Evolutionary conservation across 1,284 basidiomycete genomes (phyloP).

Genomic region (Butyriboletus appendiculatus): DNA sequence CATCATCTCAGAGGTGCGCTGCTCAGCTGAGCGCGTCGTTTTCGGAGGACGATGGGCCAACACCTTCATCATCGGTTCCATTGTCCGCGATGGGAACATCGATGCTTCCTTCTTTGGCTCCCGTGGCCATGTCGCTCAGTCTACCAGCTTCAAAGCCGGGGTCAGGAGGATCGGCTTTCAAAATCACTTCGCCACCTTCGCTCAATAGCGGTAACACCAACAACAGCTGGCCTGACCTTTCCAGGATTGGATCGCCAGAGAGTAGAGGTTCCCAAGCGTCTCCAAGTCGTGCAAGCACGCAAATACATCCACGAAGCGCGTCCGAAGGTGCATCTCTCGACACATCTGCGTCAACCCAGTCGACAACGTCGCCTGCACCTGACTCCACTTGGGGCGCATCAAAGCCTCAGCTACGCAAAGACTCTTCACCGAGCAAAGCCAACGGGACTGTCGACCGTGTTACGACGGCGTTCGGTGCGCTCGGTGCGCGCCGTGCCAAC

Average conservation of each 20-base stretch:
- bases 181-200: constrained; percentile 10
- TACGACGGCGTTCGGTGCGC: constrained; percentile 27
- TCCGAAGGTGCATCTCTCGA: constrained; percentile 8
- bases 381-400: constrained; percentile 18
- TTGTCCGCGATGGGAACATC: constrained; percentile 3
- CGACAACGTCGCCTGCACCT: constrained; percentile 12
- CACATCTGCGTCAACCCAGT: constrained; percentile 11
- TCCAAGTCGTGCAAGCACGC: constrained; percentile 4
- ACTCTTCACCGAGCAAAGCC: constrained; percentile 8
- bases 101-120: constrained; percentile 12
- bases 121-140: constrained; percentile 15
- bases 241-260: constrained; percentile 22
- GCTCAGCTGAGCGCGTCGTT: constrained; percentile 7
- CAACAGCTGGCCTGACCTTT: constrained; percentile 13
- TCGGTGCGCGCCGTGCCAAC: constrained; percentile 34
- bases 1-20: constrained; percentile 16
- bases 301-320: constrained; percentile 5
- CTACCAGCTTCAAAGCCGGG: constrained; percentile 14
- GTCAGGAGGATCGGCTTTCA: constrained; percentile 7
- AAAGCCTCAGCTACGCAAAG: constrained; percentile 17
- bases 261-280: constrained; percentile 10
- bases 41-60: constrained; percentile 20
- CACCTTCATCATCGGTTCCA: constrained; percentile 10
- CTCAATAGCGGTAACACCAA: not conserved
- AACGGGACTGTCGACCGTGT: constrained; percentile 25